Percentiles rank a stretch among this genome's conserved stretches.
These are phyloP conservation scores for Apiospora phragmitis DNA, from an alignment of 2,329 filamentous ascomycete genomes.

Conservation along the genomic window DNA sequence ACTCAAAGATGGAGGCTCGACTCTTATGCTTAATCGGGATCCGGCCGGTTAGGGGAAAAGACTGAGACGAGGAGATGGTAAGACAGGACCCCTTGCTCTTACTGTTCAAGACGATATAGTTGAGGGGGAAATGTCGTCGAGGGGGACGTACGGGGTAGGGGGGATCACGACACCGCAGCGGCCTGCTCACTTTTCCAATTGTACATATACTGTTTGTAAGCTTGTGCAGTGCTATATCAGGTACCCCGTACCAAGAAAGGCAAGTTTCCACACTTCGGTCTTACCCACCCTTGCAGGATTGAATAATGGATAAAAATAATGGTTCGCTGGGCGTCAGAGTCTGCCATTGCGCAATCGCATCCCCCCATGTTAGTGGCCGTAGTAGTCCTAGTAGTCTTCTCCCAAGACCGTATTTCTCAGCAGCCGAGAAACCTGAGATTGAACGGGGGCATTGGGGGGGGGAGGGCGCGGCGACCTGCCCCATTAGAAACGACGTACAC, in stretches of 20 bases:
- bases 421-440: neutral
- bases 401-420: neutral
- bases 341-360: constrained; percentile 6
- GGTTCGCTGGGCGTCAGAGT: constrained; percentile 1
- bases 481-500: neutral
- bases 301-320: constrained; percentile 2
- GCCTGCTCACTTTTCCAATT: neutral
- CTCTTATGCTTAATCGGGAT: neutral
- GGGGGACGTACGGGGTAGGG: neutral
- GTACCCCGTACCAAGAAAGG: neutral
- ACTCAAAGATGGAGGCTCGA: neutral
- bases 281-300: constrained; percentile 5
- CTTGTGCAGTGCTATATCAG: neutral
- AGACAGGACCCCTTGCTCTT: neutral
- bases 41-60: neutral
- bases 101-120: neutral
- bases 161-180: neutral
- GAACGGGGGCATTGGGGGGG: neutral
- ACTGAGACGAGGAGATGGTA: neutral
- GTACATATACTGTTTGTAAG: neutral
- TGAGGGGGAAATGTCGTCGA: neutral
- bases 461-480: neutral
- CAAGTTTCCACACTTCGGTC: neutral
- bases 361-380: neutral
- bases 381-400: neutral